Base-by-base conservation (phyloP, 208 protist species). In the Trypanosoma rangeli region DNA sequence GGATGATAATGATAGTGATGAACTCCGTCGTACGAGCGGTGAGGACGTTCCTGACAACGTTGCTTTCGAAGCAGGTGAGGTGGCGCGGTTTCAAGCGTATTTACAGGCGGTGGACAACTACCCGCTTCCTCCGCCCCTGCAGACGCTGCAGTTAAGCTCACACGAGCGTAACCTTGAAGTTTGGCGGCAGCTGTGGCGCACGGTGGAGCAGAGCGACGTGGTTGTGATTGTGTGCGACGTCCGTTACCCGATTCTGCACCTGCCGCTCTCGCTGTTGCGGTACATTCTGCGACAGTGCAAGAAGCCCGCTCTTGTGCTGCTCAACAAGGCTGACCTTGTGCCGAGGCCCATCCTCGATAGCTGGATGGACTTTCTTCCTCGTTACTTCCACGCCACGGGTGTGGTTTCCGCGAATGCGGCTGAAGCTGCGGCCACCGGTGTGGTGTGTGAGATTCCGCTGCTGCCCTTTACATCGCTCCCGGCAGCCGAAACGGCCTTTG, bases 181-280 rank as follows among this genome's bases (percentile, higher is more conserved):
- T n/a, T 99, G 98, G 97, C 86, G 98, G 29, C 98, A 99, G 85
- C 84, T 99, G 0, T 99, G 98, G 98, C 87, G 98, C 37, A 97
- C 97, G 0, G 85, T 98, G 12, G 98, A 99, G 74, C 64, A 85
- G 44, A 97, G 93, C 22, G 97, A 99, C 75, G 84, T 99, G 7
- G 78, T 99, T 20, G 60, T 98, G 0, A 35, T 99, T 24, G 86
- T 99, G 1, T 82, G 87, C 2, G 98, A 99, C 72, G 87, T 91
- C 10, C 95, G 98, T 28, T 96, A 98, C 67, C 97, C 98, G 1
- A 77, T 98, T 13, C 79, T 99, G 22, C 98, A 99, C 78, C 79
- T 98, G 28, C 95, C 97, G 22, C 83, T 94, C 9, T 89, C 90
- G 1, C 82, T 99, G 1, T 87, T 98, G 37, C 37, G 84, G 24